Conservation (phyloP, 176 grass and related monocot genomes). For the Zoysia pacifica region DNA sequence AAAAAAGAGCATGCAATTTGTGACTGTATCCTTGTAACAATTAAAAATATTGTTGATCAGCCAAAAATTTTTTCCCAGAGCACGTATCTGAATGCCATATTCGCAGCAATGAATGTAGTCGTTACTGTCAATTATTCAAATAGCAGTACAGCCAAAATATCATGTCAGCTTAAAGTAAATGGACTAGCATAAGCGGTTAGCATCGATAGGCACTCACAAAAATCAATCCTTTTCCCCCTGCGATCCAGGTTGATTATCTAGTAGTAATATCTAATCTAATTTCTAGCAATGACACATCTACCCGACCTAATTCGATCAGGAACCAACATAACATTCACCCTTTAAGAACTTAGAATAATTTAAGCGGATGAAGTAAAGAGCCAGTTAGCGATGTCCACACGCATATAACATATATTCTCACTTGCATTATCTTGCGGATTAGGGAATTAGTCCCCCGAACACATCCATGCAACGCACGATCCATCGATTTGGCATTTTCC, state of each 20-base stretch:
- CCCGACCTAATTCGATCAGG: constrained; percentile 12
- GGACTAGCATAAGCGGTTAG: background rate
- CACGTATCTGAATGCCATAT: background rate
- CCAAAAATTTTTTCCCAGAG: background rate
- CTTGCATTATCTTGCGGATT: constrained; percentile 32
- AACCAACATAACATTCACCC: background rate
- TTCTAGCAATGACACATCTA: background rate
- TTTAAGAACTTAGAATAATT: background rate
- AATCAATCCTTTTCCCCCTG: background rate
- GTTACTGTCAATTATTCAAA: background rate
- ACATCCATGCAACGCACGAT: constrained; percentile 15
- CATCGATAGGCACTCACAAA: background rate
- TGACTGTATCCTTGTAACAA: background rate
- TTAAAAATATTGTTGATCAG: background rate
- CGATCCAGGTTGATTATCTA: background rate
- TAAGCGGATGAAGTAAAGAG: constrained; percentile 9
- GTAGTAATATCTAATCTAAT: background rate
- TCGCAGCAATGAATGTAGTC: background rate
- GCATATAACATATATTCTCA: constrained; percentile 20
- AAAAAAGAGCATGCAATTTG: background rate
- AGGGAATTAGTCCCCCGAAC: constrained; percentile 38
- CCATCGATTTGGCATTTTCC: constrained; percentile 24
- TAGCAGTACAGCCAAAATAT: background rate
- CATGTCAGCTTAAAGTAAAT: background rate
- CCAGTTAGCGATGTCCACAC: constrained; percentile 25